These are phyloP conservation scores for Stenogyne calaminthoides DNA, from an alignment of 305 asterid species.

Conservation along the genomic window DNA sequence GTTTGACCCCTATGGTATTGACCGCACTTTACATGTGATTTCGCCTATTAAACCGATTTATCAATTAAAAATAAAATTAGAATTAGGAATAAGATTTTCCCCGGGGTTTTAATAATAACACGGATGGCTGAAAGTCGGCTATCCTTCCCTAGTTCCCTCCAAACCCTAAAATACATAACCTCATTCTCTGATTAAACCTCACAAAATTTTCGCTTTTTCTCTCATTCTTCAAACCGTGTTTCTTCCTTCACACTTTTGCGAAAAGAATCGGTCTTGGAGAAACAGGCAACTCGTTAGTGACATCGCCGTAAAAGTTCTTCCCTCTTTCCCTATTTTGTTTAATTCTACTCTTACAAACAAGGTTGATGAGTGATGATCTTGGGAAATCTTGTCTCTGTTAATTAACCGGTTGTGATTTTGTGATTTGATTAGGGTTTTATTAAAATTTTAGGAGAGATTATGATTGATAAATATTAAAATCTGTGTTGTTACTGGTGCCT, in stretches of 20 bases:
- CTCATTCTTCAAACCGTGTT: background rate
- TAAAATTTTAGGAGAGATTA: background rate
- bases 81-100: too few species aligned
- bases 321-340: background rate
- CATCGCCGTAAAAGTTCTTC: background rate
- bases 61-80: too few species aligned
- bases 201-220: background rate
- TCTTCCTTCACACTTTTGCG: background rate
- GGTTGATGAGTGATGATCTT: background rate
- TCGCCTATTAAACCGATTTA: too few species aligned
- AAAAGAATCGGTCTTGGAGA: background rate
- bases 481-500: conserved; percentile 28
- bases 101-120: too few species aligned
- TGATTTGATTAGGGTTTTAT: background rate
- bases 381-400: background rate
- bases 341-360: background rate
- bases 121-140: too few species aligned
- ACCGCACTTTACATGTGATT: too few species aligned
- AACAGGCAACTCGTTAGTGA: too few species aligned
- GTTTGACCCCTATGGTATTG: too few species aligned
- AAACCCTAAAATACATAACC: background rate
- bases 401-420: background rate
- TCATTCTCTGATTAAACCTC: background rate
- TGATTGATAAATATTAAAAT: background rate
- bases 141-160: background rate